These are phyloP conservation scores for Pisolithus microcarpus DNA, from an alignment of 768 basidiomycete species.

Conservation along the genomic window DNA sequence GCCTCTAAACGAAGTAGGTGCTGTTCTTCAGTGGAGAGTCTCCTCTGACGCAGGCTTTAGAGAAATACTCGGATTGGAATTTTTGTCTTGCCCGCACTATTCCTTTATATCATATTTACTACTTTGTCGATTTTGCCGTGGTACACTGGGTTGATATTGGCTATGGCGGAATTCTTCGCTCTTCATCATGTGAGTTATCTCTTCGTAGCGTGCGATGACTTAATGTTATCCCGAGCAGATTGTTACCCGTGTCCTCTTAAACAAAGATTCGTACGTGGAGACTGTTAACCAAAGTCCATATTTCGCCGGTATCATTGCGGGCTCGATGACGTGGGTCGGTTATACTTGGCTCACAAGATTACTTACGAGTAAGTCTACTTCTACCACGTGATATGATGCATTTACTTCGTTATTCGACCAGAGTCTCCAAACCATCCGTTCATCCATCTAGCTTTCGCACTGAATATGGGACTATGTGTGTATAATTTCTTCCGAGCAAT, in stretches of 20 bases:
- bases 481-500: slow-evolving; percentile 92
- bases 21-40: not conserved
- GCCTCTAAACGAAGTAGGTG: slow-evolving; percentile 63
- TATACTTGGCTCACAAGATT: slow-evolving; percentile 78
- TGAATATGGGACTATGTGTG: slow-evolving; percentile 61
- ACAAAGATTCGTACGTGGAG: slow-evolving; percentile 75
- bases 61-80: slow-evolving; percentile 78
- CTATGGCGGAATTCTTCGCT: slow-evolving; percentile 79
- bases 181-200: slow-evolving; percentile 83
- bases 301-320: slow-evolving; percentile 85
- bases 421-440: slow-evolving; percentile 74
- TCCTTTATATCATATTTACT: slow-evolving; percentile 77
- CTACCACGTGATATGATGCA: not conserved
- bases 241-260: slow-evolving; percentile 80
- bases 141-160: slow-evolving; percentile 82
- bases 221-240: slow-evolving; percentile 38
- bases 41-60: slow-evolving; percentile 28
- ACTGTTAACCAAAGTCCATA: slow-evolving; percentile 84
- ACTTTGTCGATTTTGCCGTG: slow-evolving; percentile 80
- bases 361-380: slow-evolving; percentile 48
- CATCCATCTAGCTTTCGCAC: slow-evolving; percentile 68
- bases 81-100: slow-evolving; percentile 69
- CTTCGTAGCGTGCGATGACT: not conserved
- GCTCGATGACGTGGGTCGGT: slow-evolving; percentile 79
- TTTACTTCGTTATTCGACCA: slow-evolving; percentile 21